Evolutionary conservation across 1,284 basidiomycete species (phyloP), one percentile per base, ranked within the genome.

Genomic region (Trametes sp.): DNA sequence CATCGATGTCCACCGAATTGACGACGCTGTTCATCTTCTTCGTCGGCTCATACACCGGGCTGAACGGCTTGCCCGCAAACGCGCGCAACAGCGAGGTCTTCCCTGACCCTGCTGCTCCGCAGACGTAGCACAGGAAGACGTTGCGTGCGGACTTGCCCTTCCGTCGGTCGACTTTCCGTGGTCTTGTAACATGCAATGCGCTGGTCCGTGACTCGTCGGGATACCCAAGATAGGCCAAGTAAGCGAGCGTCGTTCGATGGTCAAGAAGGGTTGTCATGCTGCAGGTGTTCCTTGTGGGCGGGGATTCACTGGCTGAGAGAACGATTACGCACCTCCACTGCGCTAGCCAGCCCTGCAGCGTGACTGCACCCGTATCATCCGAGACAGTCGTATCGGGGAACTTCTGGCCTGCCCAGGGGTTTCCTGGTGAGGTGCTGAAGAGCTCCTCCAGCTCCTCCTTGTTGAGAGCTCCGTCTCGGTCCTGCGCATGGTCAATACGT

Each of bases 181-280:
- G 88, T 60, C 91, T 83, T 5, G 94, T 95, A 42, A 95, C 81
- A 68, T 93, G 87, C 41, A 98, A 78, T 8, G 96, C 95, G 24
- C 84, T 86, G 7, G 94, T 94, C 23, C 92, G 83, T 26, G 89
- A 85, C 68, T 89, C 87, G 35, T 84, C 83, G 0, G 92, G 88
- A 74, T 95, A 96, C 42, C 93, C 95, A 36, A 96, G 83, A 74
- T 98, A 98, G 19, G 96, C 96, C n/a, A 99, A 89, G 76, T 98
- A 98, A 26, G 95, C 92, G 24, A 99, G 81, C 0, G 97, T 98
- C 24, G 92, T 93, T 74, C 89, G 91, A 71, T 96, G 91, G 72
- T 98, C 94, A 19, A 99, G 84, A 2, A 99, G 82, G 1, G 97
- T 99, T 1, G 96, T 98, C 96, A 98, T 98, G 74, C 95, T 96